Evolutionary conservation across 2,329 filamentous ascomycete genomes (phyloP).

Genomic region (Dothidotthia symphoricarpi): DNA sequence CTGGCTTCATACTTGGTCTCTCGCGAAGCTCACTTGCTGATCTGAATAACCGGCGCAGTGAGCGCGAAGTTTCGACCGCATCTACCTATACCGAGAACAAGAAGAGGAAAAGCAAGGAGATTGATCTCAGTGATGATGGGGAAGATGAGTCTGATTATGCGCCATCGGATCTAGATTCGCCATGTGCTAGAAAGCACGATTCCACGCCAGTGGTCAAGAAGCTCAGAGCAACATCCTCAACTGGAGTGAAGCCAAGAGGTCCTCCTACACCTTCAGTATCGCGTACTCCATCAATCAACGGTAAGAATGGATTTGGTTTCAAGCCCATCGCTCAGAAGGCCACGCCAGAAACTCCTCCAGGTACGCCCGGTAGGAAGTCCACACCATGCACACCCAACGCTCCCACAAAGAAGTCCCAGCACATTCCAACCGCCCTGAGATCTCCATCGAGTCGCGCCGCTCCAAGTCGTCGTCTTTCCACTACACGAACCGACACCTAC

Average conservation of each 20-base stretch:
- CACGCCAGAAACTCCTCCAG: not conserved
- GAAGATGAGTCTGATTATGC: constrained; percentile 1
- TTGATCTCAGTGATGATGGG: constrained; percentile 4
- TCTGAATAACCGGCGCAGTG: not conserved
- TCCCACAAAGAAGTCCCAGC: not conserved
- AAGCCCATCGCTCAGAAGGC: not conserved
- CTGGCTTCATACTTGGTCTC: constrained; percentile 3
- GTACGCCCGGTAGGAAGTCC: not conserved
- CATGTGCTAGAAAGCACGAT: not conserved
- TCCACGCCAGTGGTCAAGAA: not conserved
- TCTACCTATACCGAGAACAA: not conserved
- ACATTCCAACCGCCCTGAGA: not conserved
- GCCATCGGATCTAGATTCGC: not conserved
- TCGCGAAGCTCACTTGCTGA: not conserved
- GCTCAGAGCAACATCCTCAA: not conserved
- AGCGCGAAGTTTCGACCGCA: constrained; percentile 3
- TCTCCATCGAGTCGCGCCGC: not conserved
- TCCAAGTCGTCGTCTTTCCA: not conserved
- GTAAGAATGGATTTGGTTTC: constrained; percentile 9
- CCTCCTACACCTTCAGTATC: not conserved
- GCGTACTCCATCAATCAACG: not conserved
- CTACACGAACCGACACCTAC: too few relatives aligned
- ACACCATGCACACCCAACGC: not conserved
- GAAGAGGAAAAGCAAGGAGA: constrained; percentile 3
- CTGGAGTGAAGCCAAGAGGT: not conserved